Base-by-base conservation (phyloP, 441 rosid genomes). In the Biscutella laevigata region DNA sequence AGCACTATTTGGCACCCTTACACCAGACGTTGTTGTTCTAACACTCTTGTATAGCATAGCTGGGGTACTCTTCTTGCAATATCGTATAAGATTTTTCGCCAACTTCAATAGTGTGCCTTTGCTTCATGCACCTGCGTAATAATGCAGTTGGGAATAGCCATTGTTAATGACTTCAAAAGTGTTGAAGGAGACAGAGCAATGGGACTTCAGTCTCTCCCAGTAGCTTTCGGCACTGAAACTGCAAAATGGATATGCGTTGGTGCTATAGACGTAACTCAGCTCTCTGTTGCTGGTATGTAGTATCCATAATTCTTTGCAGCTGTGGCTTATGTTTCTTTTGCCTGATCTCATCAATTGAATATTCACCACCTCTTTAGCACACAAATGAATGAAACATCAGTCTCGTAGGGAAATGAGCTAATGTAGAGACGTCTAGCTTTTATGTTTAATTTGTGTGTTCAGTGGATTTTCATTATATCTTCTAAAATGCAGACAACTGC, bases 201-300 rank as follows among this genome's bases (percentile, higher is more conserved):
- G 73, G 98, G 98, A 22, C 94, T 91, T 62, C 96, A 91, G 94
- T 91, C 98, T 34, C 71, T 91, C 39, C 98, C 98, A 8, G 98
- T 91, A 35, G 98, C 87, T 59, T 91, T 91, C 77, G 98, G 98
- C 50, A 69, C 89, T 51, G 98, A 91, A 74, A 70, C 95, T 59
- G 98, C 98, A 13, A 91, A 91, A 71, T 91, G 98, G 98, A 91
- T 91, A 12, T 83, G 98, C 63, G 96, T 88, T 53, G 91, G 96
- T 11, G 95, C 96, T 36, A 88, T 91, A 33, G 96, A 91, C 74
- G 55, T 91, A 61, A 91, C 96, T 40, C 98, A 91, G 58, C 43
- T 88, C 70, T 83, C 98, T 41, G 80, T 91, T 12, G 95, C 95
- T 17, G 98, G 98, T 91, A 83, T 12, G 71, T 21, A 68, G 4